A percentile compares a stretch with the other conserved stretches of the same genome.
Evolutionary conservation across 2,329 filamentous ascomycete species (phyloP).

Genomic region (Sclerotinia trifoliorum): DNA sequence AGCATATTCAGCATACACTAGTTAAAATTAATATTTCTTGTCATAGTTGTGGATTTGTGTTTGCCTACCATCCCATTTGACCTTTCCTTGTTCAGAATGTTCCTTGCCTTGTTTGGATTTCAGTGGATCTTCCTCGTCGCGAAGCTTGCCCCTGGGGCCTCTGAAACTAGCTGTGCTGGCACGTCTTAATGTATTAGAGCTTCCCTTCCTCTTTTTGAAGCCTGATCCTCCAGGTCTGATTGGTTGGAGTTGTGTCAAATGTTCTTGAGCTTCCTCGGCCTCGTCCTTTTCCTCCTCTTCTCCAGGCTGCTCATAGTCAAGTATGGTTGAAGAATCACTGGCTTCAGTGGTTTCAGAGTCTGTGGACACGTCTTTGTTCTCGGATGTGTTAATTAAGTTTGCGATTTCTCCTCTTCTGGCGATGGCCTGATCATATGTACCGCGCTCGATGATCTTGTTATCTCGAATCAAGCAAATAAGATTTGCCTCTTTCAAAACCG

Average conservation of each 20-base stretch:
- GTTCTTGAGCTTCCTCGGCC: conserved; percentile 76
- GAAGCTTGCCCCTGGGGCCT: conserved; percentile 78
- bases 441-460: conserved; percentile 78
- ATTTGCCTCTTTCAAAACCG: conserved; percentile 84
- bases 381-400: conserved; percentile 76
- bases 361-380: conserved; percentile 51
- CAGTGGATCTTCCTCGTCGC: conserved; percentile 75
- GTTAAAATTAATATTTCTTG: conserved; percentile 1
- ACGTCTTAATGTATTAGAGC: conserved; percentile 77
- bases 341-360: conserved; percentile 45
- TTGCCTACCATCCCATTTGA: conserved; percentile 73
- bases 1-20: conserved; percentile 88
- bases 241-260: conserved; percentile 70
- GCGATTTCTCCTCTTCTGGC: conserved; percentile 91
- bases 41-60: background rate
- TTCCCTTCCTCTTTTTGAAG: conserved; percentile 61
- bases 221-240: conserved; percentile 58
- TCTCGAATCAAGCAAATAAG: conserved; percentile 84
- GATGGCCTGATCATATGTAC: conserved; percentile 86
- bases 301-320: conserved; percentile 45
- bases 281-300: conserved; percentile 58
- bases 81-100: conserved; percentile 88
- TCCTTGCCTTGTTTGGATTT: conserved; percentile 88
- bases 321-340: conserved; percentile 59
- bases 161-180: conserved; percentile 90